Evolutionary conservation across 352 stramenopile genomes (phyloP).

Genomic region (Phytophthora ramorum): DNA sequence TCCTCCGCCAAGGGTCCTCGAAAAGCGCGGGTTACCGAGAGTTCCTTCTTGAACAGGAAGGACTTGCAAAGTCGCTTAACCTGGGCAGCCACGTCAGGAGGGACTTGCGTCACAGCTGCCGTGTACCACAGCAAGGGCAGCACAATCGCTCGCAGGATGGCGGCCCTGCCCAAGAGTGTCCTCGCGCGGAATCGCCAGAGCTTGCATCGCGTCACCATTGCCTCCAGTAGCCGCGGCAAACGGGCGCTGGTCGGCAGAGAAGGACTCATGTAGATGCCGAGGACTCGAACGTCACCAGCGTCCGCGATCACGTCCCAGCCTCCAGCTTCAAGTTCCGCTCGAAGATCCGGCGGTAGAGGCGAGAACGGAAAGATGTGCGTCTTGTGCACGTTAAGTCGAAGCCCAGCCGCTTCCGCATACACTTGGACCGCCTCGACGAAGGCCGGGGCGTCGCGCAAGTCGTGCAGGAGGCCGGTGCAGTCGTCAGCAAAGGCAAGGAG

Average conservation of each 20-base stretch:
- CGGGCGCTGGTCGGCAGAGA: constrained; percentile 4
- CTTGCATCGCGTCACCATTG: constrained; percentile 3
- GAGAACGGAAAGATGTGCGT: constrained; percentile 14
- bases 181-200: constrained; percentile 14
- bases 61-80: constrained; percentile 6
- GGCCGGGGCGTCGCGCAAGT: background rate
- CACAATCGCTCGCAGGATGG: constrained; percentile 8
- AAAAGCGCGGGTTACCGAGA: background rate
- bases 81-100: background rate
- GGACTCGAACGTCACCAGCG: background rate
- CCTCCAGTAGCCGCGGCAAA: background rate
- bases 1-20: background rate
- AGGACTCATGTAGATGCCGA: constrained; percentile 10
- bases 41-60: constrained; percentile 15
- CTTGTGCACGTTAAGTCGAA: constrained; percentile 19
- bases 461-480: constrained; percentile 13
- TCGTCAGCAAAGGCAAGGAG: constrained; percentile 26
- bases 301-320: constrained; percentile 8
- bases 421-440: background rate
- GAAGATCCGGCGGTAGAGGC: background rate
- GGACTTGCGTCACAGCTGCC: constrained; percentile 4
- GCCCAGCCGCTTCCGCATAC: constrained; percentile 2
- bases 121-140: constrained; percentile 21
- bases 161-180: constrained; percentile 3
- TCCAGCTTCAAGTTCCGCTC: background rate